Conservation (phyloP, 1,284 basidiomycete genomes). For the Microbotryomycetes sp. region DNA sequence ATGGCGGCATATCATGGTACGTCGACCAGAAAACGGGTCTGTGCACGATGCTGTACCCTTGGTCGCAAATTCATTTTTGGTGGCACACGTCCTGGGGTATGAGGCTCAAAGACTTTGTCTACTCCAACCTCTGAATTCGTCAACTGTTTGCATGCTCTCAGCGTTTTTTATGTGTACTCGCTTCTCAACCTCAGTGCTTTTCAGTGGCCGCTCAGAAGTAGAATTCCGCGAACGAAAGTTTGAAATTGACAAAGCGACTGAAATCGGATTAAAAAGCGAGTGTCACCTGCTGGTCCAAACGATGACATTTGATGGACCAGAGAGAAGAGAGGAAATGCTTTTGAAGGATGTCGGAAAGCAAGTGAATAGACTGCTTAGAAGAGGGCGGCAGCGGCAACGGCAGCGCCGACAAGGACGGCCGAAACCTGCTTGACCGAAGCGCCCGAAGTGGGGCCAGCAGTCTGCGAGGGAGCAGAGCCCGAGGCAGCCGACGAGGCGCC, state of each 20-base stretch:
- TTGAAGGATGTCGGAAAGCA: background rate
- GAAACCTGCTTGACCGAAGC: background rate
- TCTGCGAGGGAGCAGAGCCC: background rate
- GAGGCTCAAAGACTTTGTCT: slow-evolving; percentile 13
- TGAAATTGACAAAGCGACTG: no score
- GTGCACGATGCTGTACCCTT: slow-evolving; percentile 26
- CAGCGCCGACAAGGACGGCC: background rate
- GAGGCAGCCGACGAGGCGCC: background rate
- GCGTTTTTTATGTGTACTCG: no score
- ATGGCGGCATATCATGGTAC: slow-evolving; percentile 28
- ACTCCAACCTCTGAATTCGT: no score
- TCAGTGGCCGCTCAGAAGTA: no score
- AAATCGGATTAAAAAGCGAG: background rate
- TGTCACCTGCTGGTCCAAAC: background rate
- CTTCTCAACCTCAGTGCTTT: no score
- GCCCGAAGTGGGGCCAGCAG: background rate
- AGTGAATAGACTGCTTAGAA: background rate
- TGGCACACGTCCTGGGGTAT: slow-evolving; percentile 16
- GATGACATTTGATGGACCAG: background rate
- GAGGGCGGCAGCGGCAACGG: background rate
- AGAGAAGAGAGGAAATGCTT: slow-evolving; percentile 2
- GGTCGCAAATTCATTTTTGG: slow-evolving; percentile 30
- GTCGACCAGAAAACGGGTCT: slow-evolving; percentile 21
- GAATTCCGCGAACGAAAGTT: background rate
- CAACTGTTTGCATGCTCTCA: no score